Base-by-base conservation (phyloP, 768 basidiomycete species). In the Calocera cornea region DNA sequence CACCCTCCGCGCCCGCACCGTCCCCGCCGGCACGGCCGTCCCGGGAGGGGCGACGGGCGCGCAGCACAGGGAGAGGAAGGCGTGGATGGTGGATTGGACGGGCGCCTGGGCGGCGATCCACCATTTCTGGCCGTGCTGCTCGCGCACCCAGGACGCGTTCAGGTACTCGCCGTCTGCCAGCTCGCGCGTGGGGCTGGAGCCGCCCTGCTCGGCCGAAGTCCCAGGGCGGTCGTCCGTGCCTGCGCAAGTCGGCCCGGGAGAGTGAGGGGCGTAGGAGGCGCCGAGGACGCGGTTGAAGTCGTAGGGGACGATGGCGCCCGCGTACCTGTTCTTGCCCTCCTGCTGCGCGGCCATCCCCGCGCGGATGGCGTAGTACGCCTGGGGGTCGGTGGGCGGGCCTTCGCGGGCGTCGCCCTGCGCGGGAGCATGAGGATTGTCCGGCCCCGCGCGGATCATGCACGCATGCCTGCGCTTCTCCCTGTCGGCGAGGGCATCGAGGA, bases 101-200 rank as follows among this genome's bases (percentile, higher is more conserved):
- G 92, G 90, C 0, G 92, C 92, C 73, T 94, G 92, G 0, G 89
- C 83, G 1, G 90, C 90, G 68, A 94, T 88, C 88, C 90, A 92
- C 84, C 84, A 86, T 72, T 86, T 88, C 34, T 81, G 81, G 7
- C 92, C 89, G 64, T 79, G 82, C 31, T 80, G 77, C 73, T 94
- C 92, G 50, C 82, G 79, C n/a, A 93, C 86, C 88, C 91, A 93
- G 72, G 83, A 90, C 16, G 88, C 92, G 72, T 95, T 93, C 38
- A 95, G 74, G 75, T 94, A 95, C 63, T 83, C 77, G 14, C 82
- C 82, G 0, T 73, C 63, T 29, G 38, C 60, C 16, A 38, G 36
- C 36, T n/a, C n/a, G n/a, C n/a, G n/a, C n/a, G n/a, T n/a, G n/a
- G 36, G 36, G 36, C 36, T 5, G 36, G 36, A 14, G 7, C 36